Conservation (phyloP, 495 filamentous ascomycete species). For the Penicillium taxi region DNA sequence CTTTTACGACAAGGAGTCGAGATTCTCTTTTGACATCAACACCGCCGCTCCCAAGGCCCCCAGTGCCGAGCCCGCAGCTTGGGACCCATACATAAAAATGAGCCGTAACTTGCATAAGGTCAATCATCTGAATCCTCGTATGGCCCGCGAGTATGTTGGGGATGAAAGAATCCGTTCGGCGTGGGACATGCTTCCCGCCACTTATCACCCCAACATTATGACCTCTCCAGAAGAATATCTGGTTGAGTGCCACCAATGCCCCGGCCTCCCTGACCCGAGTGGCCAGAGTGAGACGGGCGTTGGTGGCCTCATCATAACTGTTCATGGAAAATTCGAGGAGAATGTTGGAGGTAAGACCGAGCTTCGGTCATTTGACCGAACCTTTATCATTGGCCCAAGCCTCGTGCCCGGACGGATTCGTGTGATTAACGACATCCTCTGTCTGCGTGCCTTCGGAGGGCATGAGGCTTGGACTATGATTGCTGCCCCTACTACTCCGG, state of each 20-base stretch:
- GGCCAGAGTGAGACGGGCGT: constrained; percentile 57
- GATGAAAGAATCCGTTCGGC: constrained; percentile 54
- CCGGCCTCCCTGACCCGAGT: constrained; percentile 61
- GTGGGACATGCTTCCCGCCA: constrained; percentile 64
- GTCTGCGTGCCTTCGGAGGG: constrained; percentile 59
- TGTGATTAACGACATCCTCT: constrained; percentile 73
- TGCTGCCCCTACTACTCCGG: constrained; percentile 11
- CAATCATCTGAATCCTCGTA: constrained; percentile 47
- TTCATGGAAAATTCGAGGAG: constrained; percentile 82
- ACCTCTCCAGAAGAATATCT: constrained; percentile 60
- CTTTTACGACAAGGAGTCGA: constrained; percentile 70
- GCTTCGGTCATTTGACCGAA: constrained; percentile 74
- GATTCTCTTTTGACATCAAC: constrained; percentile 72
- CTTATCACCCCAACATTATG: constrained; percentile 63
- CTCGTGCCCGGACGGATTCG: constrained; percentile 53
- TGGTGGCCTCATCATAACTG: constrained; percentile 67
- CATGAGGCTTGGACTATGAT: constrained; percentile 45
- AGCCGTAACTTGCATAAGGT: constrained; percentile 76
- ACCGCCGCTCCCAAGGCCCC: constrained; percentile 49
- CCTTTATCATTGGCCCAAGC: constrained; percentile 75
- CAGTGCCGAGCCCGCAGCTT: constrained; percentile 39
- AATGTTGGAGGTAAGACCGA: constrained; percentile 46
- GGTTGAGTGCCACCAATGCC: constrained; percentile 73
- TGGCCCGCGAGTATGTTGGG: constrained; percentile 59
- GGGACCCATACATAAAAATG: constrained; percentile 68